Conservation (phyloP, 176 grass and related monocot species). For the Musa troglodytarum region DNA sequence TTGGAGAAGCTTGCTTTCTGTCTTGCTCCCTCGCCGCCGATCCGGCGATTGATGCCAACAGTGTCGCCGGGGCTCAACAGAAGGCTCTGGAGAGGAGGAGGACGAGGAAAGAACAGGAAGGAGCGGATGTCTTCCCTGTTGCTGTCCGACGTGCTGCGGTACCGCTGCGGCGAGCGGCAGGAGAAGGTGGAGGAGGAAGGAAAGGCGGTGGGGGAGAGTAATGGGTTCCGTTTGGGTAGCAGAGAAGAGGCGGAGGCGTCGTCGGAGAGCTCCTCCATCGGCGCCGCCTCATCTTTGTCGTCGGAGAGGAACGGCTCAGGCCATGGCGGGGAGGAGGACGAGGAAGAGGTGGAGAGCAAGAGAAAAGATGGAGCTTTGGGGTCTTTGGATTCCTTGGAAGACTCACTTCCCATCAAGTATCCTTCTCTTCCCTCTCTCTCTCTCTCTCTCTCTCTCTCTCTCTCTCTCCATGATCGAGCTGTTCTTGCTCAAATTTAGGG, state of each 20-base stretch:
- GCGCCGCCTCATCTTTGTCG: conserved; percentile 21
- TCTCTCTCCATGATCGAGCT: no score
- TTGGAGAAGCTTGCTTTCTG: no score
- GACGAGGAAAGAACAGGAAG: no score
- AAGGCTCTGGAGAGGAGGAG: no score
- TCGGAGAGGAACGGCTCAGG: conserved; percentile 10
- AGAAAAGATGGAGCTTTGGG: conserved; percentile 8
- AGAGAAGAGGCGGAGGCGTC: conserved; percentile 21
- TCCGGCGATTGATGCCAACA: no score
- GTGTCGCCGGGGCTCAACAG: no score
- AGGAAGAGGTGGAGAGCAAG: conserved; percentile 16
- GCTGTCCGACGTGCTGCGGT: not conserved
- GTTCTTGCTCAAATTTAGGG: no score
- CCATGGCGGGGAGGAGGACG: conserved; percentile 18
- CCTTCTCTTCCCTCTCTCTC: no score
- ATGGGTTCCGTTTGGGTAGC: conserved; percentile 23
- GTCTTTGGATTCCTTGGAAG: conserved; percentile 47
- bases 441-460: no score
- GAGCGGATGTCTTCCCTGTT: no score
- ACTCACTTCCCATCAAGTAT: conserved; percentile 55
- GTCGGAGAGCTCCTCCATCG: conserved; percentile 28
- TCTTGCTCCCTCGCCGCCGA: not conserved
- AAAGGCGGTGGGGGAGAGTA: not conserved
- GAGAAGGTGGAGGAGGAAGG: conserved; percentile 6
- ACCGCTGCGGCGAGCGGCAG: conserved; percentile 12